Conservation (phyloP, 2,329 filamentous ascomycete genomes). For the Colletotrichum aenigma region DNA sequence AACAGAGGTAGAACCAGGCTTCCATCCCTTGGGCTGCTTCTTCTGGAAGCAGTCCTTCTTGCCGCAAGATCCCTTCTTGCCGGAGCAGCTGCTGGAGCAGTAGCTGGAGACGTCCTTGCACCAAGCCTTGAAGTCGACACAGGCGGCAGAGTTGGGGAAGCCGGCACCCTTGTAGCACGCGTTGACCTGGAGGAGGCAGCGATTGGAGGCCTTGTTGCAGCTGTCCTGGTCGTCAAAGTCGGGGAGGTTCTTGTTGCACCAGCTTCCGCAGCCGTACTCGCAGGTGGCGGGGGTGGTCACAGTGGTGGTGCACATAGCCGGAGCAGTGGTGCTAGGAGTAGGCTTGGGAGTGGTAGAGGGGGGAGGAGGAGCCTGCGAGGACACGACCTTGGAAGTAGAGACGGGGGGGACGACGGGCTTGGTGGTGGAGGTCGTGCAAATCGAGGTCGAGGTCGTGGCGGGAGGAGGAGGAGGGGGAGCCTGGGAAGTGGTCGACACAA, state of each 20-base stretch:
- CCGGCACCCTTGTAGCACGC: conserved; percentile 58
- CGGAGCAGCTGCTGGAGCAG: conserved; percentile 42
- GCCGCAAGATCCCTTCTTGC: conserved; percentile 36
- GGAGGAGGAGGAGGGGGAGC: conserved; percentile 21
- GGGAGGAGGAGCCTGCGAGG: background rate
- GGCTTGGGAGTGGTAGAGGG: conserved; percentile 22
- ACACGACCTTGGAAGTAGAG: background rate
- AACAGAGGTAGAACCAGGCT: conserved; percentile 30
- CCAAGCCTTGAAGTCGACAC: conserved; percentile 56
- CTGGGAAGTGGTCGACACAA: conserved; percentile 15
- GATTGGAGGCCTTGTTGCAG: conserved; percentile 47
- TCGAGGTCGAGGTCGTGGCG: conserved; percentile 9
- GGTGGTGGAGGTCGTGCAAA: conserved; percentile 7
- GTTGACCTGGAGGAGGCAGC: conserved; percentile 50
- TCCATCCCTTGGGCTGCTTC: conserved; percentile 40
- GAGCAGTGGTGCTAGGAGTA: conserved; percentile 36
- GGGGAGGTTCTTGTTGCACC: conserved; percentile 56
- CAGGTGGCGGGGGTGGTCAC: conserved; percentile 49
- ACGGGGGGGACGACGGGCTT: conserved; percentile 4
- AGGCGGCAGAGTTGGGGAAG: conserved; percentile 49
- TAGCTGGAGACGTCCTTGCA: conserved; percentile 49
- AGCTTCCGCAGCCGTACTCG: conserved; percentile 59
- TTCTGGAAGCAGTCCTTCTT: conserved; percentile 49
- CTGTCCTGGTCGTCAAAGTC: conserved; percentile 46
- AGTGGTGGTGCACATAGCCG: conserved; percentile 53